Conservation (phyloP, 2,329 filamentous ascomycete genomes). For the Hirsutella minnesotensis region DNA sequence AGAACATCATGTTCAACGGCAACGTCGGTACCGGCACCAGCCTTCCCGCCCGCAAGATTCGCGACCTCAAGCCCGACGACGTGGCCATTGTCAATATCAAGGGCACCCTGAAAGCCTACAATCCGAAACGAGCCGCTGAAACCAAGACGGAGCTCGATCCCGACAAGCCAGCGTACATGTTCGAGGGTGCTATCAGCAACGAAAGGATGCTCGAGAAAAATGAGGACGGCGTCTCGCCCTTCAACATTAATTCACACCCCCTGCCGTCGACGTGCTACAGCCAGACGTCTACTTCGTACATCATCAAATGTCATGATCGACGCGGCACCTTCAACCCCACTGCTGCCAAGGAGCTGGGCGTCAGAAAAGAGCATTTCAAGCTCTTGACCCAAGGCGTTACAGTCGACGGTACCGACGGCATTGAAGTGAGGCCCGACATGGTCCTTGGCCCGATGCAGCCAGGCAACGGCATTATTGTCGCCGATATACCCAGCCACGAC, state of each 20-base stretch:
- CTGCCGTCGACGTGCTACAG: constrained; percentile 60
- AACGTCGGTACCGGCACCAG: constrained; percentile 11
- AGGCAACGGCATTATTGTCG: constrained; percentile 64
- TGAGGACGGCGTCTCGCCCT: constrained; percentile 9
- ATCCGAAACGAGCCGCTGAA: constrained; percentile 37
- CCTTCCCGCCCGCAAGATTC: constrained; percentile 14
- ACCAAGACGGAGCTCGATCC: constrained; percentile 9
- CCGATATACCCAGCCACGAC: constrained; percentile 61
- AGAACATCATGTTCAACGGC: constrained; percentile 24
- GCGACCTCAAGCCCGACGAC: constrained; percentile 17
- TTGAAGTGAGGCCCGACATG: constrained; percentile 71
- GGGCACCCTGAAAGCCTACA: constrained; percentile 56
- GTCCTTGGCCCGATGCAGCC: constrained; percentile 57
- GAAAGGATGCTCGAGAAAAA: too few species aligned
- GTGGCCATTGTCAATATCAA: constrained; percentile 48
- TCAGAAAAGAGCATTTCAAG: constrained; percentile 46
- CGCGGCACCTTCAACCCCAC: constrained; percentile 69
- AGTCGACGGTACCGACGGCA: constrained; percentile 52
- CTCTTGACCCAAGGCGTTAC: constrained; percentile 50
- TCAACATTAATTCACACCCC: constrained; percentile 13
- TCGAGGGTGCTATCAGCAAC: constrained; percentile 12
- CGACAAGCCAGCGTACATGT: constrained; percentile 15
- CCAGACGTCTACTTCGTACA: constrained; percentile 67
- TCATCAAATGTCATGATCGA: constrained; percentile 63
- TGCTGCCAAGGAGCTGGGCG: constrained; percentile 52